Base-by-base conservation (phyloP, 345 rosid genomes). In the Linum lewisii region DNA sequence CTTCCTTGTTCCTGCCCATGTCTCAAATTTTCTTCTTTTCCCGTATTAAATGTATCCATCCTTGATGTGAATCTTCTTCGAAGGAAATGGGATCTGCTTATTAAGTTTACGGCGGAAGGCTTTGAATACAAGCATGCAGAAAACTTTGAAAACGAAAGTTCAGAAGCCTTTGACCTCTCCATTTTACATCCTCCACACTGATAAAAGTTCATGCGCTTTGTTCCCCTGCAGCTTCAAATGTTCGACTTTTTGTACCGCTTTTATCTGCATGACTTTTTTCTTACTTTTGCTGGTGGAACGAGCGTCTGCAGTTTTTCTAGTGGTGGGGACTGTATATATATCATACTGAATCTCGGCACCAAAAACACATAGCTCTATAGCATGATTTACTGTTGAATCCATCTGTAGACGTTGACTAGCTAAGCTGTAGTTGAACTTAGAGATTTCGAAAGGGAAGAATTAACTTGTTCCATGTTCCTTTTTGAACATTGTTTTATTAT, bases 201-300 rank as follows among this genome's bases (percentile, higher is more conserved):
- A 25, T 55, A 69, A 71, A 67, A 75, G 75, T 67, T 53, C 61
- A 64, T 57, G 66, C 69, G 50, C 72, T 78, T 72, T 75, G 77
- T 59, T 64, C 63, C 65, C 72, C 54, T 68, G 70, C 65, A 63
- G 25, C 64, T 65, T 65, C 78, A 24, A 67, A 61, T 58, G 4
- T 11, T 11, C 16, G 16, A 42, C 47, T 42, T 42, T 42, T 42
- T 11, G 47, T 42, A 11, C 14, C 16, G 13, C 47, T 42, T 42
- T 42, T 42, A 8, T 42, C 14, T 38, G 10, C 14, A 38, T 10
- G 14, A 38, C 45, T 38, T 6, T 38, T 6, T 6, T 14, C 47
- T 42, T 42, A 3, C 34, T 8, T 29, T 29, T 29, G 34, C 7
- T 29, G 34, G 47, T 42, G 16, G 18, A 11, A 42, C 47, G 15